Evolutionary conservation across 257 asterid species (phyloP), one percentile per base, ranked within the genome.

Genomic region (Misopates orontium): DNA sequence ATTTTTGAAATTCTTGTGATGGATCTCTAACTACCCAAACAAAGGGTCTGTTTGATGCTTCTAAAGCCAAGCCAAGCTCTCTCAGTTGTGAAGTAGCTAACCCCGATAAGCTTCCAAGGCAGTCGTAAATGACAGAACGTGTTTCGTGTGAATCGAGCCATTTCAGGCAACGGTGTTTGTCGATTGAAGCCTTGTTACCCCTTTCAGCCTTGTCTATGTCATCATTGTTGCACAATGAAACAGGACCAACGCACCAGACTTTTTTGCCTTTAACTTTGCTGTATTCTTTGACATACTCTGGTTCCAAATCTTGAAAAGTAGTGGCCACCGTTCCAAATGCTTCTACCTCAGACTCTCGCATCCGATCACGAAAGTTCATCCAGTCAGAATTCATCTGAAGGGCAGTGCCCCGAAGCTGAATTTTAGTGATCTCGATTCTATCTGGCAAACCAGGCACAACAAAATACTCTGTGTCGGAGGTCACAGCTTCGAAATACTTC

Each of bases 61-160:
- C n/a, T n/a, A n/a, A n/a, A n/a, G n/a, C n/a, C n/a, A n/a, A n/a
- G n/a, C n/a, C n/a, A n/a, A n/a, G n/a, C n/a, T n/a, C n/a, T n/a
- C n/a, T n/a, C n/a, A n/a, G n/a, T 40, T 85, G 91, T 0, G 72
- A 14, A 3, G 75, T 50, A 6, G 76, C 55, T 6, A 83, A 28
- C 12, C 75, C 67, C 12, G 84, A 56, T 41, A 85, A 16, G 80
- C 85, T 84, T 42, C 95, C 95, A 2, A 85, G 73, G 57, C 92
- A 80, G 16, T 18, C 82, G 47, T 75, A 87, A 3, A 87, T n/a
- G 0, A 77, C 85, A 11, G 82, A 21, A 20, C 62, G 9, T 0
- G 79, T 55, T 5, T 62, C 67, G 32, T 7, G 47, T 0, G 70
- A 40, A 15, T 82, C 80, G 8, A 82, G 78, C 89, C 89, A 83